Conservation (phyloP, 345 rosid genomes). For the Salix dunnii region DNA sequence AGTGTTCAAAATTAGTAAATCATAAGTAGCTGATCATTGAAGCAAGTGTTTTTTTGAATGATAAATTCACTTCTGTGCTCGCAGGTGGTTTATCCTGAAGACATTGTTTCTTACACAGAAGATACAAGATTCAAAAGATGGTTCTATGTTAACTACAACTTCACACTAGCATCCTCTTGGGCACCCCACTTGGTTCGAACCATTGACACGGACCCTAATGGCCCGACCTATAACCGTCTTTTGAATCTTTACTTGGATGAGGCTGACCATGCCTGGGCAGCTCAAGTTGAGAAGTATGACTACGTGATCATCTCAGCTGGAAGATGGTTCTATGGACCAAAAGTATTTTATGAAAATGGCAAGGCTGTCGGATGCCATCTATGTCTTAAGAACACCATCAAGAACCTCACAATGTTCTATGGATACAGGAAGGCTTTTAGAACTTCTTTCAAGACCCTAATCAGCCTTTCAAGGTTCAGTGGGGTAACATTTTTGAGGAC, state of each 20-base stretch:
- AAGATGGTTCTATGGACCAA: constrained; percentile 55
- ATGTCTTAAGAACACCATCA: constrained; percentile 32
- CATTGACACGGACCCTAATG: constrained; percentile 35
- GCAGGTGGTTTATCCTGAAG: constrained; percentile 24
- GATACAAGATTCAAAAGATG: constrained; percentile 18
- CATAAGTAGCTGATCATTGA: too few relatives aligned
- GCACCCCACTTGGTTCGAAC: constrained; percentile 53
- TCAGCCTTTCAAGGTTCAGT: constrained; percentile 23
- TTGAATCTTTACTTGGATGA: constrained; percentile 48
- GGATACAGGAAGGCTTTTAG: constrained; percentile 61
- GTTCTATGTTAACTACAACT: constrained; percentile 23
- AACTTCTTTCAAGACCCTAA: constrained; percentile 48
- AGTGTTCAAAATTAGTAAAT: neutral
- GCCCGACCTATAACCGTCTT: constrained; percentile 32
- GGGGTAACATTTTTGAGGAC: constrained; percentile 48
- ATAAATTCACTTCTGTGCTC: neutral
- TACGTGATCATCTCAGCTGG: constrained; percentile 51
- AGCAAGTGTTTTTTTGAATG: too few relatives aligned
- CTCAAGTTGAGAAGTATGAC: constrained; percentile 34
- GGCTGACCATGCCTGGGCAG: constrained; percentile 44
- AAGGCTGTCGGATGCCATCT: constrained; percentile 36
- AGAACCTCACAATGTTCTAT: constrained; percentile 25
- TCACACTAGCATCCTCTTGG: constrained; percentile 48
- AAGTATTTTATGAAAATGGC: constrained; percentile 29
- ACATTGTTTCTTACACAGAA: constrained; percentile 14